These are phyloP conservation scores for Karstenula rhodostoma DNA, from an alignment of 2,329 filamentous ascomycete genomes.

Conservation along the genomic window DNA sequence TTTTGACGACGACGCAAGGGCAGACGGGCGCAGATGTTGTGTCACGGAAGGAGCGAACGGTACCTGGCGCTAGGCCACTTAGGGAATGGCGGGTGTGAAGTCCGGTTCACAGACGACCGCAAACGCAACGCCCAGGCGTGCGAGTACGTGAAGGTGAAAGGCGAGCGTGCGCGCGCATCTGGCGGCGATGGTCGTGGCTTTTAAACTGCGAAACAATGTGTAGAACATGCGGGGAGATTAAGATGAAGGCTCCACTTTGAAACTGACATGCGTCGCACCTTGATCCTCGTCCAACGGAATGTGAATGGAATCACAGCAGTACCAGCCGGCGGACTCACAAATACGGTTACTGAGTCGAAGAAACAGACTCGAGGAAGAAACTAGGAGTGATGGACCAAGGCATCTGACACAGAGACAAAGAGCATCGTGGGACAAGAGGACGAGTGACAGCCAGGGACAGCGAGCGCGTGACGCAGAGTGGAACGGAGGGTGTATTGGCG, in stretches of 20 bases:
- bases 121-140: slow-evolving; percentile 6
- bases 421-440: neutral
- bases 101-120: neutral
- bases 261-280: slow-evolving; percentile 14
- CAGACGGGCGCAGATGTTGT: neutral
- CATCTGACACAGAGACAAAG: neutral
- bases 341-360: neutral
- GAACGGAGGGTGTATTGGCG: neutral
- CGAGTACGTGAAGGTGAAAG: neutral
- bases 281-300: slow-evolving; percentile 3
- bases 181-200: neutral
- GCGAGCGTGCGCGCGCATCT: neutral
- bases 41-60: slow-evolving; percentile 7
- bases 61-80: slow-evolving; percentile 12
- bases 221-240: slow-evolving; percentile 4
- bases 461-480: neutral
- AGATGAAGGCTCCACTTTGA: slow-evolving; percentile 10
- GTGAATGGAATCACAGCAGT: slow-evolving; percentile 1
- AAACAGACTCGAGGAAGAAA: neutral
- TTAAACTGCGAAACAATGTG: slow-evolving; percentile 9
- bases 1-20: slow-evolving; percentile 9
- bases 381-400: neutral
- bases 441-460: neutral
- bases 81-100: neutral
- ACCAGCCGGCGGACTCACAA: neutral